Percentiles rank a stretch among this genome's conserved stretches.
phyloP scores from a whole-genome alignment of 208 protist species.

The Endotrypanum monterogeii region DNA sequence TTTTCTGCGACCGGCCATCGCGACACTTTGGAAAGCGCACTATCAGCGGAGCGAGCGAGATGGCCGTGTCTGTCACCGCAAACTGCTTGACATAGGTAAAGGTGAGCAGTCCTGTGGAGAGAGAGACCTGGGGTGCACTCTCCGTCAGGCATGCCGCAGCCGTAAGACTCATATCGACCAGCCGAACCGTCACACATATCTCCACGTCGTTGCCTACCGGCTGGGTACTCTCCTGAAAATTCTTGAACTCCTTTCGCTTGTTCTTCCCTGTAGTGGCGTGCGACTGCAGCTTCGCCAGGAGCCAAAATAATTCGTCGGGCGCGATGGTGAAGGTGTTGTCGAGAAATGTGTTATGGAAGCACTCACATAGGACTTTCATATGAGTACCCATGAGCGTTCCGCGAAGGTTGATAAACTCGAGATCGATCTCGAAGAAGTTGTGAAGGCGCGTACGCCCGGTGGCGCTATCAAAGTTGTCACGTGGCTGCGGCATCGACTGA shows the following conservation, averaged over 20 bases:
- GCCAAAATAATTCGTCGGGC: conserved; percentile 88
- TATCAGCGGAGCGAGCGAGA: conserved; percentile 64
- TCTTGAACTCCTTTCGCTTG: conserved; percentile 72
- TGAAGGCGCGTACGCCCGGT: conserved; percentile 56
- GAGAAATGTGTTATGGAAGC: conserved; percentile 75
- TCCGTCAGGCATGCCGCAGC: conserved; percentile 25
- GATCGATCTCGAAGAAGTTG: conserved; percentile 73
- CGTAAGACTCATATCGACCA: conserved; percentile 57
- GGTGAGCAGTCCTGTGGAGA: conserved; percentile 49
- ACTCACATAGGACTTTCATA: conserved; percentile 63
- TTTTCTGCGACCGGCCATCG: conserved; percentile 20
- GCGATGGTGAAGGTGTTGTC: conserved; percentile 60
- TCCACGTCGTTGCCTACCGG: conserved; percentile 74
- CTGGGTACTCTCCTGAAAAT: conserved; percentile 60
- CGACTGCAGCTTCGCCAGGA: conserved; percentile 75
- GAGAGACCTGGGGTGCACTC: conserved; percentile 35
- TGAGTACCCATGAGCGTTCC: conserved; percentile 70
- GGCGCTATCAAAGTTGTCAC: conserved; percentile 41
- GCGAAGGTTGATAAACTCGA: conserved; percentile 58
- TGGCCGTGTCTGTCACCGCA: conserved; percentile 49
- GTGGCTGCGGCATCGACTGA: conserved; percentile 60
- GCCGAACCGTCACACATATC: conserved; percentile 48
- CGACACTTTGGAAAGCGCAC: conserved; percentile 36
- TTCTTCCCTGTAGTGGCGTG: conserved; percentile 74
- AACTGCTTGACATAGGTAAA: conserved; percentile 79